phyloP scores from a whole-genome alignment of 2,329 filamentous ascomycete species.

The Penicillium sp. region DNA sequence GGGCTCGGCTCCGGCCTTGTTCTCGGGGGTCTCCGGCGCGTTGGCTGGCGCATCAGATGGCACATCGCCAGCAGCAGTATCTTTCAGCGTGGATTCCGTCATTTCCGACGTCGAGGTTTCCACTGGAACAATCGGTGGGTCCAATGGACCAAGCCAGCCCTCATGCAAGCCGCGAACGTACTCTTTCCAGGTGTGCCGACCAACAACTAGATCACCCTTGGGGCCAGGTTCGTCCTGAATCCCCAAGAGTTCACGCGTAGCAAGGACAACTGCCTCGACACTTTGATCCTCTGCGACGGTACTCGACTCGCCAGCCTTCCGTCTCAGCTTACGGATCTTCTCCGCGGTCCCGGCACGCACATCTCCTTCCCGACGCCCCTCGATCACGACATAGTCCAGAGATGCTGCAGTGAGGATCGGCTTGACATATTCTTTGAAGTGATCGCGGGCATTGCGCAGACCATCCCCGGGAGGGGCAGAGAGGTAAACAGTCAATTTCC shows the following conservation, averaged over 20 bases:
- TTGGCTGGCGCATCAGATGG: conserved; percentile 15
- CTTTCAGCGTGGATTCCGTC: conserved; percentile 22
- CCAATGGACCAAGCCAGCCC: conserved; percentile 85
- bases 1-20: conserved; percentile 26
- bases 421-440: conserved; percentile 94
- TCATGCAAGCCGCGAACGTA: conserved; percentile 90
- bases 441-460: conserved; percentile 76
- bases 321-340: conserved; percentile 64
- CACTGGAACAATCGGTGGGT: conserved; percentile 36
- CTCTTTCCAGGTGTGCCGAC: conserved; percentile 93
- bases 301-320: conserved; percentile 54
- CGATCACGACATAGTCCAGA: conserved; percentile 92
- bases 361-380: conserved; percentile 88
- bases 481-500: conserved; percentile 80
- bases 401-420: conserved; percentile 83
- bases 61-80: conserved; percentile 21
- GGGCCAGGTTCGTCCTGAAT: conserved; percentile 67
- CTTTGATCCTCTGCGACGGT: conserved; percentile 40
- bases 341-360: conserved; percentile 81
- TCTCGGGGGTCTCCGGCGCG: conserved; percentile 27
- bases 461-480: conserved; percentile 82
- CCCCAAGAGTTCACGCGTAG: conserved; percentile 59
- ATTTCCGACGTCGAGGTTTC: conserved; percentile 20
- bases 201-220: conserved; percentile 80
- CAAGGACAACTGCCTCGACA: conserved; percentile 57